phyloP scores from a whole-genome alignment of 257 asterid genomes.

The Solanum ahanhuiri region DNA sequence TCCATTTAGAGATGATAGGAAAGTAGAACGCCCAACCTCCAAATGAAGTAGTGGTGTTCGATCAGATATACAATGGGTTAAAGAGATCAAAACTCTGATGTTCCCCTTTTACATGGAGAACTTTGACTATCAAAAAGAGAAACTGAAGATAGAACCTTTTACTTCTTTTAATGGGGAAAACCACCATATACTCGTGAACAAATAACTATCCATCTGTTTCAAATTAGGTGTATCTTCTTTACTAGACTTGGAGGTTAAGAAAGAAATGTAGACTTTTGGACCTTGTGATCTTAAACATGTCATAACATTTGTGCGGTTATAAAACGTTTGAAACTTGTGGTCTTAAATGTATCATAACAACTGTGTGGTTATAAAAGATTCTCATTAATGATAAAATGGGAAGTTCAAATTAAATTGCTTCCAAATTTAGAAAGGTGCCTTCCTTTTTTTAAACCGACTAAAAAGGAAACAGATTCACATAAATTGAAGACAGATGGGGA shows the following conservation, averaged over 20 bases:
- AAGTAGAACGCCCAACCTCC: background rate
- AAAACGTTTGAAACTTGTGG: background rate
- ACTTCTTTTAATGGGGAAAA: background rate
- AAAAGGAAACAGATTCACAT: background rate
- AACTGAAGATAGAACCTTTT: background rate
- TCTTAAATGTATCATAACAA: background rate
- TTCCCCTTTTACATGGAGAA: background rate
- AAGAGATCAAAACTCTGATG: background rate
- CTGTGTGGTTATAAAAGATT: background rate
- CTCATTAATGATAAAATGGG: background rate
- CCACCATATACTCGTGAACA: background rate
- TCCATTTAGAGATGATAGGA: background rate
- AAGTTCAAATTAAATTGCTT: background rate
- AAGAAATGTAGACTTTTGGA: background rate
- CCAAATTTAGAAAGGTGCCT: background rate
- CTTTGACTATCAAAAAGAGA: background rate
- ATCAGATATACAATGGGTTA: background rate
- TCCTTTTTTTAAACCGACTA: background rate
- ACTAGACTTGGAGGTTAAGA: background rate
- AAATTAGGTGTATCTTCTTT: background rate
- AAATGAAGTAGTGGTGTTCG: background rate
- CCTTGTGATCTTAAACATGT: background rate
- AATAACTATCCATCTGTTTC: background rate
- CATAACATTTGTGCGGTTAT: background rate
- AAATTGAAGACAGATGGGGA: background rate